These are phyloP conservation scores for Gossypium thurberi DNA, from an alignment of 345 rosid genomes.

Conservation along the genomic window DNA sequence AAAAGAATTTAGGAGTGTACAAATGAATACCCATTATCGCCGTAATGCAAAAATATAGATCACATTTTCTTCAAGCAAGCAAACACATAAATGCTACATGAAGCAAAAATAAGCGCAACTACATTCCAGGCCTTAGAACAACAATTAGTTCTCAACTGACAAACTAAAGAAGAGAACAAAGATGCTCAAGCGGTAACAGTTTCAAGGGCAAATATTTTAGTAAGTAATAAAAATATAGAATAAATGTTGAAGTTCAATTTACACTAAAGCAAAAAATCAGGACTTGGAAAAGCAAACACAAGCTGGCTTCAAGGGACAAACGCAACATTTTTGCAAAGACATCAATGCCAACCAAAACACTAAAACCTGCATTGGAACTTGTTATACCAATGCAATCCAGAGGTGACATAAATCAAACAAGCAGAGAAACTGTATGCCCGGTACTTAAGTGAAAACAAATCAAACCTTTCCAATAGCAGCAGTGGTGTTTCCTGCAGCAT, in stretches of 20 bases:
- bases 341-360: background rate
- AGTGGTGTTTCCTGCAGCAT: constrained; percentile 81
- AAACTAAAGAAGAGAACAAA: no score
- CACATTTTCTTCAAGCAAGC: no score
- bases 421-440: background rate
- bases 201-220: no score
- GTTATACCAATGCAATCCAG: background rate
- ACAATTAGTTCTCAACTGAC: no score
- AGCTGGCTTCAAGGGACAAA: background rate
- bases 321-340: background rate
- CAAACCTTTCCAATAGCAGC: constrained; percentile 79
- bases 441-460: background rate
- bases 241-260: no score
- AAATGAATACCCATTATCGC: background rate
- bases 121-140: no score
- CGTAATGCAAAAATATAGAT: background rate
- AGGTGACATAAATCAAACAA: background rate
- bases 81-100: no score
- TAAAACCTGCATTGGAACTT: background rate
- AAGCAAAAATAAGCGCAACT: no score
- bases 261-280: no score
- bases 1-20: background rate
- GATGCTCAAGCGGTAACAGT: no score
- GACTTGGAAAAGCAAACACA: background rate
- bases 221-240: no score